A percentile compares a stretch with the other conserved stretches of the same genome.
Evolutionary conservation across 2,329 filamentous ascomycete genomes (phyloP).

Genomic region (Xylariomycetidae sp.): DNA sequence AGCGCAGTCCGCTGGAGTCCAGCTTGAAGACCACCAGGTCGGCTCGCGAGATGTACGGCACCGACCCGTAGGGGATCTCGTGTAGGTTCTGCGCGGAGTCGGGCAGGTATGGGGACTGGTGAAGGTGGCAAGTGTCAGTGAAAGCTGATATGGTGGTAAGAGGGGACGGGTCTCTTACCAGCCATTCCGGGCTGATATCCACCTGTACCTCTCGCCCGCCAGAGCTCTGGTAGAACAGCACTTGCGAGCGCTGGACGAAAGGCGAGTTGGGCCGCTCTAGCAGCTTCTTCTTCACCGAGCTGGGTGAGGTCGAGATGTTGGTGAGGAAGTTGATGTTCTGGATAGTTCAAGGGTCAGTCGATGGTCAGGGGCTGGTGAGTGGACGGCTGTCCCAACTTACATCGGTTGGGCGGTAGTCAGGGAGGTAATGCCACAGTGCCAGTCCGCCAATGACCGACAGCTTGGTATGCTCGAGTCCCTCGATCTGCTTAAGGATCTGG

Average conservation of each 20-base stretch:
- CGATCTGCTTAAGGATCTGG: slow-evolving; percentile 22
- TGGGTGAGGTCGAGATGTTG: slow-evolving; percentile 15
- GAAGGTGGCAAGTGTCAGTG: slow-evolving; percentile 1
- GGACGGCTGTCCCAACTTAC: slow-evolving; percentile 9
- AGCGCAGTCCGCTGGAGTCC: slow-evolving; percentile 15
- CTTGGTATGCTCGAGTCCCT: slow-evolving; percentile 14
- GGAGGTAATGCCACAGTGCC: slow-evolving; percentile 21
- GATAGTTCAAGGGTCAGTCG: neutral
- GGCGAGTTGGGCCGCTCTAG: slow-evolving; percentile 17
- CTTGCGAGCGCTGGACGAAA: slow-evolving; percentile 14
- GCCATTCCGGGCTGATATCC: slow-evolving; percentile 19
- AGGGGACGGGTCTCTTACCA: slow-evolving; percentile 13
- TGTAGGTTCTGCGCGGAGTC: slow-evolving; percentile 12
- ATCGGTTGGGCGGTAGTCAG: slow-evolving; percentile 14
- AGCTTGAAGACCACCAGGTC: slow-evolving; percentile 22
- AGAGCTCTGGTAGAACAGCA: slow-evolving; percentile 16
- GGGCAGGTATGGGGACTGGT: slow-evolving; percentile 17
- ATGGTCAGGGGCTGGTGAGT: neutral
- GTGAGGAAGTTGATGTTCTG: slow-evolving; percentile 23
- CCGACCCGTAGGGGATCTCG: slow-evolving; percentile 13
- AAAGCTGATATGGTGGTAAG: neutral
- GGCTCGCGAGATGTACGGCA: slow-evolving; percentile 19
- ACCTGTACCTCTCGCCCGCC: slow-evolving; percentile 14
- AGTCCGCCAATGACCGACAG: slow-evolving; percentile 22
- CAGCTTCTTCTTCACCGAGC: slow-evolving; percentile 16